These are phyloP conservation scores for Talaromyces borbonicus DNA, from an alignment of 495 filamentous ascomycete genomes.

Conservation along the genomic window DNA sequence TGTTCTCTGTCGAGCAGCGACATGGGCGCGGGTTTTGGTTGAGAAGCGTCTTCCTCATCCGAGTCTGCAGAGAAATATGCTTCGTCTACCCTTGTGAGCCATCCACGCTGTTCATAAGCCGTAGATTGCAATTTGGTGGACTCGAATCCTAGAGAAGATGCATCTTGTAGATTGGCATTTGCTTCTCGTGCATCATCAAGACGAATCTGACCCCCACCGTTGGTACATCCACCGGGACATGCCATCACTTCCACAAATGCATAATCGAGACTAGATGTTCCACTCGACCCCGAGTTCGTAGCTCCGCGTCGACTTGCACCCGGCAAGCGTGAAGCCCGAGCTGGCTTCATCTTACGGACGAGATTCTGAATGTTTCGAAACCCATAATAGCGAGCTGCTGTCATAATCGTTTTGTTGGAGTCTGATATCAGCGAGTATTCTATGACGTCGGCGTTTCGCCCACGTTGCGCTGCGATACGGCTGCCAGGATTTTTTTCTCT, in stretches of 20 bases:
- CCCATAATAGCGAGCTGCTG: slow-evolving; percentile 84
- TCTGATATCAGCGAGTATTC: slow-evolving; percentile 59
- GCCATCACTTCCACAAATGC: slow-evolving; percentile 98
- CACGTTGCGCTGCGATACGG: slow-evolving; percentile 54
- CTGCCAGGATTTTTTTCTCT: slow-evolving; percentile 59
- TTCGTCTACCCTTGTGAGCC: slow-evolving; percentile 82
- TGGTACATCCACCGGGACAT: slow-evolving; percentile 94
- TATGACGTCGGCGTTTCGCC: slow-evolving; percentile 81
- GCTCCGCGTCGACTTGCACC: slow-evolving; percentile 47
- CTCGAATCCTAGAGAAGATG: slow-evolving; percentile 5
- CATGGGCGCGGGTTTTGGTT: not conserved
- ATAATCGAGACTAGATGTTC: slow-evolving; percentile 49
- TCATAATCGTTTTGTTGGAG: slow-evolving; percentile 53
- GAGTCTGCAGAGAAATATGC: slow-evolving; percentile 83
- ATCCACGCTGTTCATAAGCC: slow-evolving; percentile 68
- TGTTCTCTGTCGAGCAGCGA: slow-evolving; percentile 23
- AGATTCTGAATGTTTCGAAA: slow-evolving; percentile 98
- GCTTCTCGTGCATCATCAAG: slow-evolving; percentile 55
- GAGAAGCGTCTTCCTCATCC: slow-evolving; percentile 27
- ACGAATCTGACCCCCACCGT: slow-evolving; percentile 92
- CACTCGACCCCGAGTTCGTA: slow-evolving; percentile 13
- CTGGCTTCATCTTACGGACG: slow-evolving; percentile 78
- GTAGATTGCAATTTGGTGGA: slow-evolving; percentile 42
- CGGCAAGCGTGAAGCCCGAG: slow-evolving; percentile 62
- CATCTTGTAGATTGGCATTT: slow-evolving; percentile 9